Conservation (phyloP, 257 asterid species). For the Echium plantagineum region DNA sequence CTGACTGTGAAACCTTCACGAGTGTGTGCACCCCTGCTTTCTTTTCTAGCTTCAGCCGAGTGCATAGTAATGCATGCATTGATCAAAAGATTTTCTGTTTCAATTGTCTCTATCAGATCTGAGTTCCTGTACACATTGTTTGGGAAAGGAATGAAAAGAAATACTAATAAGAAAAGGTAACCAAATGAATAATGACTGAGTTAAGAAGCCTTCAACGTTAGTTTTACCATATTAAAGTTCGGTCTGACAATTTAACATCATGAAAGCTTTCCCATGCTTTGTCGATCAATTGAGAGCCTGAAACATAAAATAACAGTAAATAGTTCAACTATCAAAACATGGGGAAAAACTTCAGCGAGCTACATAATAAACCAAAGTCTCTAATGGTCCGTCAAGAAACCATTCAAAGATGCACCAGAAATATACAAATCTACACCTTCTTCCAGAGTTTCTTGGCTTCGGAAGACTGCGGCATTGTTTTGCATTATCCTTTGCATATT, state of each 20-base stretch:
- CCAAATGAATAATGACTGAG: neutral
- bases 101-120: slow-evolving; percentile 86
- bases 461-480: slow-evolving; percentile 95
- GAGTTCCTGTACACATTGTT: slow-evolving; percentile 53
- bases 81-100: slow-evolving; percentile 86
- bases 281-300: slow-evolving; percentile 87
- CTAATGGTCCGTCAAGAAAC: neutral
- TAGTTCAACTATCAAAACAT: neutral
- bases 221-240: slow-evolving; percentile 82
- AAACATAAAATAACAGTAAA: slow-evolving; percentile 8
- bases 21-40: slow-evolving; percentile 99
- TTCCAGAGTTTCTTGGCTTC: slow-evolving; percentile 91
- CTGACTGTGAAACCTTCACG: slow-evolving; percentile 95
- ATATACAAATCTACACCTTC: slow-evolving; percentile 48
- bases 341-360: neutral
- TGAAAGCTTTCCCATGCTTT: too few relatives aligned
- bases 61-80: slow-evolving; percentile 91
- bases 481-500: slow-evolving; percentile 96
- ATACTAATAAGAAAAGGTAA: slow-evolving; percentile 4
- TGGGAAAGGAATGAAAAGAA: neutral
- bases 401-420: neutral
- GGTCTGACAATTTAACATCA: slow-evolving; percentile 75
- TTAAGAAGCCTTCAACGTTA: slow-evolving; percentile 3
- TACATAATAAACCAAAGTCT: neutral
- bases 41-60: slow-evolving; percentile 97